These are phyloP conservation scores for Solanum sparsipilum DNA, from an alignment of 257 asterid genomes.

Conservation along the genomic window DNA sequence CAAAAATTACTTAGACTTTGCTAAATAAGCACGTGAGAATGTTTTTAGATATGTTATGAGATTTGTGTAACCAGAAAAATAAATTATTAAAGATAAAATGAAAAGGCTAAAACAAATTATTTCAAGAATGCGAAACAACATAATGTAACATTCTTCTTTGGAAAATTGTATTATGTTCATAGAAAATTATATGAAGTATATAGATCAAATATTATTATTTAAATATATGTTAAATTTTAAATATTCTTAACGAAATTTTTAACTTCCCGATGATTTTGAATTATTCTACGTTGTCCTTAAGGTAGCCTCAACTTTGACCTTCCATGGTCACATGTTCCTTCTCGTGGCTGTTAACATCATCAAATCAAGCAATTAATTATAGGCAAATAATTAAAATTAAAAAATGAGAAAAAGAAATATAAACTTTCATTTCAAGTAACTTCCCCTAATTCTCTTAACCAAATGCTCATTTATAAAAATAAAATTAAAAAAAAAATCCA, in stretches of 20 bases:
- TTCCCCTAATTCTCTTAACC: not conserved
- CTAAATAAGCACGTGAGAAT: not conserved
- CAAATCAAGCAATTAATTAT: not conserved
- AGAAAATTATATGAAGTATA: no score
- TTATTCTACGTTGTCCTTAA: not conserved
- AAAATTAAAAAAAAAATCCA: not conserved
- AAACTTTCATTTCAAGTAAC: not conserved
- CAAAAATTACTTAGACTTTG: not conserved
- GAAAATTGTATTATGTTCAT: not conserved
- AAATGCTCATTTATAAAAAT: no score
- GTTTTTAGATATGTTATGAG: not conserved
- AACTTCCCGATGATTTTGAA: not conserved
- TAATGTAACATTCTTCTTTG: not conserved
- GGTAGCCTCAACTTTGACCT: not conserved
- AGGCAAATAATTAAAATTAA: no score
- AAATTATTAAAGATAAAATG: not conserved
- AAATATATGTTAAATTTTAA: no score
- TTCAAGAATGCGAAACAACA: not conserved
- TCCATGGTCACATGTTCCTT: not conserved
- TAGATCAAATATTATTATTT: no score
- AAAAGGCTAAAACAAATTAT: no score
- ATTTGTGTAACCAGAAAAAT: no score
- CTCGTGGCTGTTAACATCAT: not conserved
- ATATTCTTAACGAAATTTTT: no score
- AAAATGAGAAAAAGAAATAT: not conserved